Evolutionary conservation across 2,329 filamentous ascomycete species (phyloP).

Genomic region (Colletotrichum sp.): DNA sequence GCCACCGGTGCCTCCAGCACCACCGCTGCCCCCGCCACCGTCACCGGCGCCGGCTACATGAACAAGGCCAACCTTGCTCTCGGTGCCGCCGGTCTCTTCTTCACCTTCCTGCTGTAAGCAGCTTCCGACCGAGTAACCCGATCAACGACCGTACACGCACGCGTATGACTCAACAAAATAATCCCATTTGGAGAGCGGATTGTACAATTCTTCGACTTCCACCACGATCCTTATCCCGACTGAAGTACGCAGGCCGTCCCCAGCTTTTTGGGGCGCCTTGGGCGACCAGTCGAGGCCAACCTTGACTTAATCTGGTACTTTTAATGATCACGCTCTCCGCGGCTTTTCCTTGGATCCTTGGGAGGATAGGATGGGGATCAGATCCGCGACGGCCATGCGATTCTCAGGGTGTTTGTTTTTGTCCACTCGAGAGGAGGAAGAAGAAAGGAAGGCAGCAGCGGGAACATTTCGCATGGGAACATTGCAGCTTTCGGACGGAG

Average conservation of each 20-base stretch:
- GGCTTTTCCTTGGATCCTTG: neutral
- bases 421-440: neutral
- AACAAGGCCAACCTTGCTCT: constrained; percentile 23
- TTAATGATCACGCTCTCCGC: constrained; percentile 14
- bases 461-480: neutral
- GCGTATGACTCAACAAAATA: constrained; percentile 4
- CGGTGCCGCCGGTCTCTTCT: constrained; percentile 21
- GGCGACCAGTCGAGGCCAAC: constrained; percentile 2
- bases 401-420: neutral
- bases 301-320: constrained; percentile 7
- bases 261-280: neutral
- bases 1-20: neutral
- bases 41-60: constrained; percentile 16
- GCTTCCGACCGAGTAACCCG: neutral
- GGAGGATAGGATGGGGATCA: neutral
- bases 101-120: constrained; percentile 23
- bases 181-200: constrained; percentile 21
- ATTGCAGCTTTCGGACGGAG: neutral
- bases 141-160: constrained; percentile 15
- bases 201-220: constrained; percentile 9
- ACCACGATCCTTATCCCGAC: constrained; percentile 14
- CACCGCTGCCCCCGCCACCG: constrained; percentile 3
- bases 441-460: neutral
- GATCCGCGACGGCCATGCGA: constrained; percentile 4
- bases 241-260: neutral